Percentiles rank a stretch among this genome's conserved stretches.
Conservation (phyloP, 768 basidiomycete species). For the Boletales sp. region DNA sequence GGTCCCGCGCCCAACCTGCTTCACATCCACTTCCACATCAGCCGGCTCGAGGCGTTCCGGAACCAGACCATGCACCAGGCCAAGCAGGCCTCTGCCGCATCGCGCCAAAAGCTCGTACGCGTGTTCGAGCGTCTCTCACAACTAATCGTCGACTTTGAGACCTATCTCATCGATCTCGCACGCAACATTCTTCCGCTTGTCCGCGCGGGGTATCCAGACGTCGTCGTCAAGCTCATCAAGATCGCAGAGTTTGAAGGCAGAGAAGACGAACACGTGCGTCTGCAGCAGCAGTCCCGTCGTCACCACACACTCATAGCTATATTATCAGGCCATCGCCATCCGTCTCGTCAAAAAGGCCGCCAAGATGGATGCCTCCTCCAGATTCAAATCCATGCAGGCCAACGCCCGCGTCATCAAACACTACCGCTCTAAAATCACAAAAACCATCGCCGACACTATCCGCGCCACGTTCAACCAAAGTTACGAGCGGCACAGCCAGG, state of each 20-base stretch:
- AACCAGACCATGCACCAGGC: conserved; percentile 95
- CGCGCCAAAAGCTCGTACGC: conserved; percentile 63
- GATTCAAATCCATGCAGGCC: conserved; percentile 91
- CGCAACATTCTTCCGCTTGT: conserved; percentile 76
- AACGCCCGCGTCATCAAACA: conserved; percentile 92
- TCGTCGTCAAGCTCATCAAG: conserved; percentile 91
- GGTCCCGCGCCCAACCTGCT: conserved; percentile 89
- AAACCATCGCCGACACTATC: conserved; percentile 76
- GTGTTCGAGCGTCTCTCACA: conserved; percentile 86
- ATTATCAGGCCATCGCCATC: conserved; percentile 79
- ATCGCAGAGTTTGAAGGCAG: conserved; percentile 90
- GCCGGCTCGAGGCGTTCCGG: conserved; percentile 87
- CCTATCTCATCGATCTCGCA: conserved; percentile 75
- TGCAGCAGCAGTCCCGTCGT: background rate
- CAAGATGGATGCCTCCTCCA: conserved; percentile 87
- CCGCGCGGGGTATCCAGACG: conserved; percentile 72
- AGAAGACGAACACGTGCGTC: conserved; percentile 88
- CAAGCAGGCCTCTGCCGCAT: conserved; percentile 69
- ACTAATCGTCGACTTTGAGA: conserved; percentile 79
- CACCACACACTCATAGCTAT: background rate
- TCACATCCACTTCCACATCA: conserved; percentile 86
- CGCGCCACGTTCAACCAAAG: conserved; percentile 65
- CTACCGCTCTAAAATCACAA: conserved; percentile 86
- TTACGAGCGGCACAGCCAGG: conserved; percentile 55
- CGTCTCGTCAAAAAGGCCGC: conserved; percentile 92